phyloP scores from a whole-genome alignment of 2,329 filamentous ascomycete species.

The Anthostomella pinea region DNA sequence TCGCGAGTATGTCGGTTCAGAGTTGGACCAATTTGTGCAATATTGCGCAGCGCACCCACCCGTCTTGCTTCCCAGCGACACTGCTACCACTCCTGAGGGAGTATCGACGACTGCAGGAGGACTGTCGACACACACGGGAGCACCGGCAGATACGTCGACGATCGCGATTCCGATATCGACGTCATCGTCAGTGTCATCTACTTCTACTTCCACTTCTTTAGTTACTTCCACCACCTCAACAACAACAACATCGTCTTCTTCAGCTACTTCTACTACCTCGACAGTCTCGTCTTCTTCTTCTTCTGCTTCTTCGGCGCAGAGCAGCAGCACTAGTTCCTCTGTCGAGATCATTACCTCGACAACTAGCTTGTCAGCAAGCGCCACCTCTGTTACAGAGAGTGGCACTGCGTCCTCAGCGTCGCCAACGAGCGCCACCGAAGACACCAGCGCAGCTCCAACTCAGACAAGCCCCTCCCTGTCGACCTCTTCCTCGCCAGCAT shows the following conservation, averaged over 20 bases:
- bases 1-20: slow-evolving; percentile 34
- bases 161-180: slow-evolving; percentile 8
- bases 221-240: too few relatives aligned
- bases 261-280: slow-evolving; percentile 5
- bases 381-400: slow-evolving; percentile 1
- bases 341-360: slow-evolving; percentile 1
- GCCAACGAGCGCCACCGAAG: background rate
- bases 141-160: slow-evolving; percentile 14
- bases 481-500: slow-evolving; percentile 4
- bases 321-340: background rate
- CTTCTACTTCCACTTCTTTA: slow-evolving; percentile 6
- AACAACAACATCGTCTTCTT: slow-evolving; percentile 4
- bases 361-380: background rate
- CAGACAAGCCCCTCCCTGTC: background rate
- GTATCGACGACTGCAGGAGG: slow-evolving; percentile 12
- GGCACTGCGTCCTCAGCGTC: background rate
- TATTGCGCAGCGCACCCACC: slow-evolving; percentile 43
- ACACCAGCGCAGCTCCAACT: background rate
- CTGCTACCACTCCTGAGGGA: slow-evolving; percentile 6
- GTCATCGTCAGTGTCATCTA: slow-evolving; percentile 6
- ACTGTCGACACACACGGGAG: slow-evolving; percentile 17
- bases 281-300: slow-evolving; percentile 11
- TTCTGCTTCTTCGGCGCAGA: slow-evolving; percentile 2
- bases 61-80: background rate
- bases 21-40: slow-evolving; percentile 43